Base-by-base conservation (phyloP, 2,329 filamentous ascomycete genomes). In the Fusarium sp. region DNA sequence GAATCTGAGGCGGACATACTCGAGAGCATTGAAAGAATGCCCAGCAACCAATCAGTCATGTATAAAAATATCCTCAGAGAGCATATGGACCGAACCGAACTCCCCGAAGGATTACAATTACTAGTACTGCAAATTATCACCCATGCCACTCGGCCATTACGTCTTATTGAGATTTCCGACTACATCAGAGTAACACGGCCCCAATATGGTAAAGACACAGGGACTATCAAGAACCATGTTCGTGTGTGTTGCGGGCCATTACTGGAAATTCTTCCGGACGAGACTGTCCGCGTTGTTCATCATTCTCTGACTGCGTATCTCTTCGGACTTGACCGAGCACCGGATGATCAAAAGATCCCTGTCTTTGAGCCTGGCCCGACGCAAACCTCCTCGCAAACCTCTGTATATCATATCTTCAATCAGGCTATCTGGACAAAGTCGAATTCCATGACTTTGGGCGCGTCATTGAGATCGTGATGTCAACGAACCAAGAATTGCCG, bases 291-390 rank as follows among this genome's bases (percentile, higher is more conserved):
- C 1, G 70, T 75, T 1, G 60, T 73, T 10, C 70, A 75, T 33
- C 70, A 75, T 42, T 75, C 72, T 2, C 31, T 75, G 15, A 73
- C 70, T 0, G 68, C 75, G 47, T 75, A 73, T n/a, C 54, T 75
- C 1, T 45, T 58, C 9, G 70, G 70, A 24, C 20, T 50, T 2
- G 67, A 50, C 11, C 50, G 59, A 30, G 51, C 53, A 2, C 30
- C 45, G 5, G 20, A 55, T 0, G 42, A 53, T 24, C 0, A 36
- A 7, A 44, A 50, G 15, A 61, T 60, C 14, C 57, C 70, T 0
- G 18, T 73, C 3, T 56, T 75, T 13, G 26, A 56, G 8, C 42
- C 47, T 22, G 70, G 48, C 5, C 14, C 33, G 12, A 68, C 61
- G 7, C 72, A 75, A 53, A 67, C 7, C 20, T 22, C 18, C 15